Conservation (phyloP, 495 filamentous ascomycete genomes). For the Talaromyces wortmannii region DNA sequence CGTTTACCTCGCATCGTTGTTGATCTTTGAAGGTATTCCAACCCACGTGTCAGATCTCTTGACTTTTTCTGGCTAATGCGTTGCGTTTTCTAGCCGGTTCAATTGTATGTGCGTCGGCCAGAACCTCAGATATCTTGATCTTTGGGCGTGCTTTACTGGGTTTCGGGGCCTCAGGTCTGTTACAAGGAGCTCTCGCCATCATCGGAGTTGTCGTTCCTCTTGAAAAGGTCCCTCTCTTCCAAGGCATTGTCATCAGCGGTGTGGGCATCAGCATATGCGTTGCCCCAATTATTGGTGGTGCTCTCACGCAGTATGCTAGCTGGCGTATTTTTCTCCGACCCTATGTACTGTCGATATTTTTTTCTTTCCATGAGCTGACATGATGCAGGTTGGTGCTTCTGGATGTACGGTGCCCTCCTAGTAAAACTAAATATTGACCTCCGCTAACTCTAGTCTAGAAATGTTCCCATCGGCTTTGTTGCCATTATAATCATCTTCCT, state of each 20-base stretch:
- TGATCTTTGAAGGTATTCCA: slow-evolving; percentile 11
- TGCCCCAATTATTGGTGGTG: slow-evolving; percentile 1
- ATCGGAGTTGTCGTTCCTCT: background rate
- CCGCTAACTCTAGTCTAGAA: background rate
- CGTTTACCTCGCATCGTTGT: slow-evolving; percentile 7
- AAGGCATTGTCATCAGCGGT: slow-evolving; percentile 6
- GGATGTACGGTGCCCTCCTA: background rate
- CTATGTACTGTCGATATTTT: too few relatives aligned
- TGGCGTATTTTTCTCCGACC: slow-evolving; percentile 1
- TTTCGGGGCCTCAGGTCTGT: slow-evolving; percentile 18
- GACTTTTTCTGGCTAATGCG: background rate
- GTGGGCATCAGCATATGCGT: slow-evolving; percentile 8
- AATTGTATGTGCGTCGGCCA: slow-evolving; percentile 17
- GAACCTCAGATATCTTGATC: slow-evolving; percentile 22
- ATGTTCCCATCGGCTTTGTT: background rate
- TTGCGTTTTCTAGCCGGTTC: slow-evolving; percentile 6
- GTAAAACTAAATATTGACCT: background rate
- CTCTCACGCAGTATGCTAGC: slow-evolving; percentile 1
- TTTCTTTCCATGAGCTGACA: too few relatives aligned
- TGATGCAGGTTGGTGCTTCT: background rate
- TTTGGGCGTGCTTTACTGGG: slow-evolving; percentile 24
- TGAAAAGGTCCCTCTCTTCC: background rate
- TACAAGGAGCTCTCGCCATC: background rate
- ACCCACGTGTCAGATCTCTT: background rate
- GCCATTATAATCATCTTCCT: background rate